Conservation (phyloP, 352 stramenopile genomes). For the Phytophthora parvispora region DNA sequence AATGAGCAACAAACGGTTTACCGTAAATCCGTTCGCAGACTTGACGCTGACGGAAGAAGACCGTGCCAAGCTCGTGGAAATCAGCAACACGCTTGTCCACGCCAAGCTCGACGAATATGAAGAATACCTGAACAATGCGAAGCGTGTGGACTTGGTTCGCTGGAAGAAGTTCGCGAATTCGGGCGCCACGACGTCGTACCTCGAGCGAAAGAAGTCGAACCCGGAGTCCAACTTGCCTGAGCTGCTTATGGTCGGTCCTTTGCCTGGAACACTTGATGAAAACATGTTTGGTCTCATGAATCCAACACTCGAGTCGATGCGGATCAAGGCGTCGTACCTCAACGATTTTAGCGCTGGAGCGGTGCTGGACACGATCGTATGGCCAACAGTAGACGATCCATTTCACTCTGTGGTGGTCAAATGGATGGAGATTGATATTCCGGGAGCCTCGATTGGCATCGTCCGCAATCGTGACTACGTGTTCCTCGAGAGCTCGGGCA, state of each 20-base stretch:
- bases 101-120: slow-evolving; percentile 1
- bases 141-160: neutral
- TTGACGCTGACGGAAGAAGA: neutral
- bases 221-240: slow-evolving; percentile 1
- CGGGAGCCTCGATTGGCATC: slow-evolving; percentile 1
- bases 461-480: slow-evolving; percentile 24
- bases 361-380: slow-evolving; percentile 44
- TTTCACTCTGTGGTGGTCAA: slow-evolving; percentile 37
- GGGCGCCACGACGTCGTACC: neutral
- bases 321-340: slow-evolving; percentile 13
- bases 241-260: neutral
- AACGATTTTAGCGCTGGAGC: slow-evolving; percentile 29
- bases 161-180: slow-evolving; percentile 1
- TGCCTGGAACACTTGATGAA: slow-evolving; percentile 30
- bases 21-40: slow-evolving; percentile 6
- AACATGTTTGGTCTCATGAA: slow-evolving; percentile 37
- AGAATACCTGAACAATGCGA: neutral
- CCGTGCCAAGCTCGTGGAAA: neutral
- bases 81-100: neutral
- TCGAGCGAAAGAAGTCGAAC: slow-evolving; percentile 1
- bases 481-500: slow-evolving; percentile 8
- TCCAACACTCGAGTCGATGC: slow-evolving; percentile 25
- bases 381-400: slow-evolving; percentile 42
- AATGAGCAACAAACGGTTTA: slow-evolving; percentile 11
- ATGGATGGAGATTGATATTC: slow-evolving; percentile 27